Evolutionary conservation across 345 rosid genomes (phyloP).

Genomic region (Eutrema heterophyllum): DNA sequence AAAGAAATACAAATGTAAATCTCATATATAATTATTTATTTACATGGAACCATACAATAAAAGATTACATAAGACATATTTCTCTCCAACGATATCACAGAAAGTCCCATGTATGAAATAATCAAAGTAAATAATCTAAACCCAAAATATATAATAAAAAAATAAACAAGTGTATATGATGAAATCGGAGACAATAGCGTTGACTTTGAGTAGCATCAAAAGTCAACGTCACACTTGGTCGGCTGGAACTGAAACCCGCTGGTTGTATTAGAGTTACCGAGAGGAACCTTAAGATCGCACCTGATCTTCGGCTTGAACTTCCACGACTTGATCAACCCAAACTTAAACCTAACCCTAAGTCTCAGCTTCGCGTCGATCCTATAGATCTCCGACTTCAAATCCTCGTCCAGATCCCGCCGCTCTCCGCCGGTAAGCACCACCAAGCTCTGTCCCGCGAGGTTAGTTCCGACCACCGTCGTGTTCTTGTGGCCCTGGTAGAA

Average conservation of each 20-base stretch:
- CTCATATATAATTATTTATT: constrained; percentile 13
- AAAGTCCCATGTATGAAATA: background rate
- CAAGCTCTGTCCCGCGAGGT: constrained; percentile 29
- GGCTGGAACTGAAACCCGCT: constrained; percentile 14
- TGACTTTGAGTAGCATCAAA: constrained; percentile 11
- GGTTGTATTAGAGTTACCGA: constrained; percentile 20
- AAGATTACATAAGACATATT: background rate
- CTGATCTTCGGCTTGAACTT: constrained; percentile 50
- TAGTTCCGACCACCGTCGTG: constrained; percentile 44
- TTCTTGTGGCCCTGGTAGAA: constrained; percentile 83
- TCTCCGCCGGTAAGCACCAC: constrained; percentile 31
- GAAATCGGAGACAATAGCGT: background rate
- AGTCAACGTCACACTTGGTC: constrained; percentile 50
- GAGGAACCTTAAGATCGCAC: constrained; percentile 61
- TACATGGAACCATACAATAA: constrained; percentile 3
- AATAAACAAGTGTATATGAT: background rate
- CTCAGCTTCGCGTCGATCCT: constrained; percentile 46
- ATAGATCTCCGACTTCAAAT: constrained; percentile 32
- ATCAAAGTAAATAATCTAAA: background rate
- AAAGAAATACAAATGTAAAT: background rate
- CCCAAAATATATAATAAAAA: background rate
- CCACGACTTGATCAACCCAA: constrained; percentile 49
- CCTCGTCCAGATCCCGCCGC: constrained; percentile 25
- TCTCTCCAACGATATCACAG: background rate
- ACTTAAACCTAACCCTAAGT: constrained; percentile 57